Evolutionary conservation across 495 filamentous ascomycete genomes (phyloP).

Genomic region (Chaetomidium leptoderma): DNA sequence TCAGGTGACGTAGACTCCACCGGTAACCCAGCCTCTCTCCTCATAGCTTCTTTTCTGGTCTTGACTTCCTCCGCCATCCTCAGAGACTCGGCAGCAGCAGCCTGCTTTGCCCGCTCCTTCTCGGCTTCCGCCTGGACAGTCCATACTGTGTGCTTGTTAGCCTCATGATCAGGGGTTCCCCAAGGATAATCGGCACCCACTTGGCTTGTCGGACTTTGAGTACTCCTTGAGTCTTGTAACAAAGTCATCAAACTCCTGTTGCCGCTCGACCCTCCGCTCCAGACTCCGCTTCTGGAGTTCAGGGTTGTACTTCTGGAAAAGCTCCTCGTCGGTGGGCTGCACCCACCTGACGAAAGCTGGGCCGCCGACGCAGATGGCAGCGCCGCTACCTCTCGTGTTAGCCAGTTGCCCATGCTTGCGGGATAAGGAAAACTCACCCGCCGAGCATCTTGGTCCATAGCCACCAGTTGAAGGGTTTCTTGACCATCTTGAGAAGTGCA

Average conservation of each 20-base stretch:
- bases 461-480: conserved; percentile 37
- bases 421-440: conserved; percentile 21
- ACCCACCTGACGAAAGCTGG: conserved; percentile 78
- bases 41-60: conserved; percentile 60
- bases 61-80: conserved; percentile 52
- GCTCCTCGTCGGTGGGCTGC: conserved; percentile 82
- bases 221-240: conserved; percentile 77
- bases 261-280: conserved; percentile 63
- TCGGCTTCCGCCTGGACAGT: conserved; percentile 60
- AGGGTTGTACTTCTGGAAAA: conserved; percentile 88
- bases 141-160: conserved; percentile 53
- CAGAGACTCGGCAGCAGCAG: conserved; percentile 38
- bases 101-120: conserved; percentile 51
- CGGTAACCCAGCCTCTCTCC: conserved; percentile 41
- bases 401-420: not conserved
- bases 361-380: conserved; percentile 69
- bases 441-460: conserved; percentile 35
- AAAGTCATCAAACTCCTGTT: conserved; percentile 86
- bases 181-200: conserved; percentile 25
- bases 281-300: conserved; percentile 81
- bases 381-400: conserved; percentile 53
- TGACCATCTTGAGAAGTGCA: conserved; percentile 22
- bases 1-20: conserved; percentile 3
- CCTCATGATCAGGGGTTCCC: not conserved
- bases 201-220: conserved; percentile 85